These are phyloP conservation scores for Echites panduratus DNA, from an alignment of 257 asterid genomes.

Conservation along the genomic window DNA sequence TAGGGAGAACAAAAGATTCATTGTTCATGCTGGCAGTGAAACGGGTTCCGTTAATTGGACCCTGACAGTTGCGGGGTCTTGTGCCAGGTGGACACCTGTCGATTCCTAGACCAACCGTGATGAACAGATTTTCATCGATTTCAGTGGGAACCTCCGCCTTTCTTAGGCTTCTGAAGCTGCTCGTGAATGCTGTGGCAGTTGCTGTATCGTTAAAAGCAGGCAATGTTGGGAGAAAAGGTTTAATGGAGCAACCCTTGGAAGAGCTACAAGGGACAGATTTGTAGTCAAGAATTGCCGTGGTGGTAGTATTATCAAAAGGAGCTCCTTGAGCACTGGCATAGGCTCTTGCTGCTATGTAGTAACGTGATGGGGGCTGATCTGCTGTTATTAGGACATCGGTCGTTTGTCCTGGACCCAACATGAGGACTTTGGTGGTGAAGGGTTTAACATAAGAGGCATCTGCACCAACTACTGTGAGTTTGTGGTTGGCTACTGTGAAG, in stretches of 20 bases:
- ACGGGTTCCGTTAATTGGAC: constrained; percentile 74
- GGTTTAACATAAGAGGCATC: constrained; percentile 80
- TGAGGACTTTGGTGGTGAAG: constrained; percentile 69
- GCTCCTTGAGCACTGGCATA: constrained; percentile 86
- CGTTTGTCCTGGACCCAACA: constrained; percentile 96
- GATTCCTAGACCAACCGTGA: constrained; percentile 84
- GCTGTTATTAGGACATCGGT: constrained; percentile 79
- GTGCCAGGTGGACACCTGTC: constrained; percentile 57
- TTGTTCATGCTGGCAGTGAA: constrained; percentile 92
- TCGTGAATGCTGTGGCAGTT: constrained; percentile 67
- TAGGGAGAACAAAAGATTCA: constrained; percentile 70
- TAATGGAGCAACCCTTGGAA: no score
- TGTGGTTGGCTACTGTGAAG: constrained; percentile 78
- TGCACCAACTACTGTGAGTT: constrained; percentile 77
- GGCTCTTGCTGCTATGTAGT: constrained; percentile 85
- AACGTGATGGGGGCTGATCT: constrained; percentile 55
- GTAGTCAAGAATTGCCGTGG: constrained; percentile 86
- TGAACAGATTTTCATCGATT: constrained; percentile 60
- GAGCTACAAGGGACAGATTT: constrained; percentile 35
- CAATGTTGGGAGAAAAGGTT: constrained; percentile 45
- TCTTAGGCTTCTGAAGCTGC: constrained; percentile 56
- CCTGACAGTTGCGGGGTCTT: constrained; percentile 55
- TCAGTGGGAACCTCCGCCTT: constrained; percentile 52
- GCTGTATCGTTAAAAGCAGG: constrained; percentile 82
- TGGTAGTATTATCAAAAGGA: constrained; percentile 84